Evolutionary conservation across 1,284 basidiomycete genomes (phyloP).

Genomic region (Tremellales sp.): DNA sequence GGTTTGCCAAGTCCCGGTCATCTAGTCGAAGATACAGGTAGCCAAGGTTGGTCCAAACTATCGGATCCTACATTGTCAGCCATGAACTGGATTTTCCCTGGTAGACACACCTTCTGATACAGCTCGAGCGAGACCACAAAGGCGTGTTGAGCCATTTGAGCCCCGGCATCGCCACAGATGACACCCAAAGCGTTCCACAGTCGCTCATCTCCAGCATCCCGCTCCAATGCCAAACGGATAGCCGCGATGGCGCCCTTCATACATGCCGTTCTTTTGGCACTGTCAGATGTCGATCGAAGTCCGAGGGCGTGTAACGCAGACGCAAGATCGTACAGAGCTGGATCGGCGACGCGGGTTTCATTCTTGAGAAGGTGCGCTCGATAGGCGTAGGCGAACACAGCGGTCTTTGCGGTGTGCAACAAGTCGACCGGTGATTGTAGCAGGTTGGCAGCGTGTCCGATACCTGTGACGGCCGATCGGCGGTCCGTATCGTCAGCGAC

Average conservation of each 20-base stretch:
- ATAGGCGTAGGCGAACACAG: slow-evolving; percentile 67
- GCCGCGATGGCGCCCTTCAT: slow-evolving; percentile 60
- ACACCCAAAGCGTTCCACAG: slow-evolving; percentile 66
- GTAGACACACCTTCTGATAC: slow-evolving; percentile 62
- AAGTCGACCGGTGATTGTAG: slow-evolving; percentile 22
- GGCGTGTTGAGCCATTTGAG: slow-evolving; percentile 71
- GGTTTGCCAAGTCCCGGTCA: slow-evolving; percentile 78
- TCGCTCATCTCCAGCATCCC: slow-evolving; percentile 66
- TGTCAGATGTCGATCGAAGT: slow-evolving; percentile 29
- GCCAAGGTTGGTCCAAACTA: slow-evolving; percentile 84
- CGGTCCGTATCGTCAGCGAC: slow-evolving; percentile 42
- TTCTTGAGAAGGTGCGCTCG: slow-evolving; percentile 65
- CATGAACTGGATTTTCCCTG: background rate
- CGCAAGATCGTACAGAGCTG: slow-evolving; percentile 73
- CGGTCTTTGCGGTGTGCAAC: slow-evolving; percentile 54
- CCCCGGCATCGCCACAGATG: slow-evolving; percentile 33
- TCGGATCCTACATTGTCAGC: slow-evolving; percentile 58
- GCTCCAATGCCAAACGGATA: slow-evolving; percentile 69
- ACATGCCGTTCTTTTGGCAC: slow-evolving; percentile 38
- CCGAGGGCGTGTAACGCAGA: slow-evolving; percentile 60
- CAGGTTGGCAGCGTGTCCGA: slow-evolving; percentile 39
- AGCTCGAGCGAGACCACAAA: slow-evolving; percentile 86
- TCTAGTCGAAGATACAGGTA: slow-evolving; percentile 79
- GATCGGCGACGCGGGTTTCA: slow-evolving; percentile 55
- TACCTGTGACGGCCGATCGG: slow-evolving; percentile 31